Evolutionary conservation across 768 basidiomycete species (phyloP).

Genomic region (Leccinum subtestaceum): DNA sequence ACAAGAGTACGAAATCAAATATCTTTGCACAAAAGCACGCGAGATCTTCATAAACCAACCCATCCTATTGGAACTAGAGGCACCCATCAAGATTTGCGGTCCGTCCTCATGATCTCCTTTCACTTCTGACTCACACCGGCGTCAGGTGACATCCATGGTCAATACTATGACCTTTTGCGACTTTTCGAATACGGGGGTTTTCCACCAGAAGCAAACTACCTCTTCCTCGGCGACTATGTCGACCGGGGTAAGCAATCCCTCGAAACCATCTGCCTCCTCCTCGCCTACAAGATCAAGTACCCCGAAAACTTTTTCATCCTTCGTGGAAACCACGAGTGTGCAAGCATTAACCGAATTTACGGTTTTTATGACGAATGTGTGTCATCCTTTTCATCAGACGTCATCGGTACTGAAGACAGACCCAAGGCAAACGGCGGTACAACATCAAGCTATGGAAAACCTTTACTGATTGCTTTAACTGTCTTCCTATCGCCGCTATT

Average conservation of each 20-base stretch:
- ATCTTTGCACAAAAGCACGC: constrained; percentile 96
- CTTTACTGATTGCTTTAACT: constrained; percentile 99
- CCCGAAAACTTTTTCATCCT: constrained; percentile 99
- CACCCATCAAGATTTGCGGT: constrained; percentile 99
- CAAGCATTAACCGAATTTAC: constrained; percentile 99
- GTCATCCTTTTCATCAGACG: constrained; percentile 31
- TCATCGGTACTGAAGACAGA: constrained; percentile 11
- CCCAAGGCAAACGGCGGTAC: constrained; percentile 95
- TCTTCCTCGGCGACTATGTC: constrained; percentile 99
- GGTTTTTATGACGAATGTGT: constrained; percentile 99
- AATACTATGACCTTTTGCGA: constrained; percentile 97
- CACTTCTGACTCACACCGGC: constrained; percentile 21
- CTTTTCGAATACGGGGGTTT: constrained; percentile 99
- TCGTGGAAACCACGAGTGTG: constrained; percentile 98
- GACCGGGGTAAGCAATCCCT: constrained; percentile 98
- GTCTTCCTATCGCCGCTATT: constrained; percentile 97
- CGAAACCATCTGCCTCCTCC: constrained; percentile 98
- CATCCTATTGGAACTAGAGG: constrained; percentile 95
- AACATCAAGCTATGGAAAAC: constrained; percentile 99
- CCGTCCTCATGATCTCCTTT: constrained; percentile 29
- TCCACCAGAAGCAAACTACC: constrained; percentile 99
- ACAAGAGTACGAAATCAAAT: constrained; percentile 99
- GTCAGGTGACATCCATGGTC: constrained; percentile 96
- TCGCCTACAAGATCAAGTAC: constrained; percentile 99
- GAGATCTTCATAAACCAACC: constrained; percentile 99